phyloP scores from a whole-genome alignment of 2,329 filamentous ascomycete genomes.

The Neocucurbitaria cava region DNA sequence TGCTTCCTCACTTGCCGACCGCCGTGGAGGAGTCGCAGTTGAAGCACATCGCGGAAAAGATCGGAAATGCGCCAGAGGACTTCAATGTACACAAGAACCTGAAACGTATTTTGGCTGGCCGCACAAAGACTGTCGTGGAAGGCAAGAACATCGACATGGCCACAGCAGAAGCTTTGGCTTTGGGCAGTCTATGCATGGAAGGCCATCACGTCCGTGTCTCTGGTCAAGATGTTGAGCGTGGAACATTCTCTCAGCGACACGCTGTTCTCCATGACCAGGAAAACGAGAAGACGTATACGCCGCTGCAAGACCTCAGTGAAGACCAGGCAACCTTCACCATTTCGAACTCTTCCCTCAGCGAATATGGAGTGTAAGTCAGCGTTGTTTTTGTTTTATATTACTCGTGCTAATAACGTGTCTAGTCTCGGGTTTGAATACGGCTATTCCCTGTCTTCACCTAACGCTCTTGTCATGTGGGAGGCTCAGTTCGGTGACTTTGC shows the following conservation, averaged over 20 bases:
- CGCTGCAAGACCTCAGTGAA: slow-evolving; percentile 84
- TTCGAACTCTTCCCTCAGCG: slow-evolving; percentile 87
- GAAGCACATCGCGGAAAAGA: slow-evolving; percentile 81
- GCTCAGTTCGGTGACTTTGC: slow-evolving; percentile 99
- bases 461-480: slow-evolving; percentile 99
- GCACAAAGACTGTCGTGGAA: slow-evolving; percentile 90
- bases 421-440: slow-evolving; percentile 97
- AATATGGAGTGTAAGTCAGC: slow-evolving; percentile 67
- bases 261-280: slow-evolving; percentile 98
- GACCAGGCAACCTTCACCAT: slow-evolving; percentile 97
- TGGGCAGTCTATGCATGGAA: slow-evolving; percentile 88
- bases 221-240: slow-evolving; percentile 98
- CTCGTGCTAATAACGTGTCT: slow-evolving; percentile 28
- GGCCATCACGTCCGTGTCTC: slow-evolving; percentile 97
- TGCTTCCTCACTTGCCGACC: slow-evolving; percentile 89
- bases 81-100: slow-evolving; percentile 94
- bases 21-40: slow-evolving; percentile 76
- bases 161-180: slow-evolving; percentile 93
- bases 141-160: slow-evolving; percentile 98
- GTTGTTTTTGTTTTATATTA: neutral
- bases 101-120: slow-evolving; percentile 89
- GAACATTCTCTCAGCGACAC: slow-evolving; percentile 98
- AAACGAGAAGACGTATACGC: slow-evolving; percentile 89
- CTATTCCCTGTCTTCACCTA: slow-evolving; percentile 95
- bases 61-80: slow-evolving; percentile 79